Percentiles rank a stretch among this genome's conserved stretches.
Evolutionary conservation across 2,329 filamentous ascomycete genomes (phyloP).

Genomic region (Hypoxylon sp.): DNA sequence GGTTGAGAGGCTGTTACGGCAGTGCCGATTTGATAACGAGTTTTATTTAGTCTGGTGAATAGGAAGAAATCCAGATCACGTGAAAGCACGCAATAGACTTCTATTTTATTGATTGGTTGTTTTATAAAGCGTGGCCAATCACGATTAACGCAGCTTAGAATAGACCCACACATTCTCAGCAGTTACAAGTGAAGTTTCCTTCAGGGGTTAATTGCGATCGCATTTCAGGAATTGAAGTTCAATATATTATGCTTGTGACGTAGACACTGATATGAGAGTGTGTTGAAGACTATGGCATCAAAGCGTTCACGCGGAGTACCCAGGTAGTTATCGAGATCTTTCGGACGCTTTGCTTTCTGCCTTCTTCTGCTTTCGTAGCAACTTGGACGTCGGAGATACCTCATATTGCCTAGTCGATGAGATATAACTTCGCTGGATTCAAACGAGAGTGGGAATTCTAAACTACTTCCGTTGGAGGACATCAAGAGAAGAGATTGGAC

Average conservation of each 20-base stretch:
- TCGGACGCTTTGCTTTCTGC: not conserved
- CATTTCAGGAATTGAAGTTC: not conserved
- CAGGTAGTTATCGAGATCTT: not conserved
- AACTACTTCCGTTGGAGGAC: too few species aligned
- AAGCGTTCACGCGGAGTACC: too few species aligned
- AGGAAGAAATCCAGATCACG: conserved; percentile 34
- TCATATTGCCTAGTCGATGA: not conserved
- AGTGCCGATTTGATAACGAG: conserved; percentile 22
- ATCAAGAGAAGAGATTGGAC: too few species aligned
- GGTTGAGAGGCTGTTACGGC: conserved; percentile 12
- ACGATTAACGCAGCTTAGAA: not conserved
- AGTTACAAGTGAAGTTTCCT: not conserved
- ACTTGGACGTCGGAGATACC: conserved; percentile 4
- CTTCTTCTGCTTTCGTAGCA: conserved; percentile 3
- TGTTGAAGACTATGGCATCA: too few species aligned
- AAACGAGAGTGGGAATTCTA: too few species aligned
- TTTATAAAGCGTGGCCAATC: conserved; percentile 26
- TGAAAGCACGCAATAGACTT: conserved; percentile 42
- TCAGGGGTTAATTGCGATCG: not conserved
- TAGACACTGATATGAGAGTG: too few species aligned
- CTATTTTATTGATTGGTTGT: conserved; percentile 9
- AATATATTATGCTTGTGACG: not conserved
- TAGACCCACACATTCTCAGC: not conserved
- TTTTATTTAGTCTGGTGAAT: conserved; percentile 13
- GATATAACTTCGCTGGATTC: too few species aligned